Evolutionary conservation across 208 protist species (phyloP).

Genomic region (Acanthamoeba lugdunensis): DNA sequence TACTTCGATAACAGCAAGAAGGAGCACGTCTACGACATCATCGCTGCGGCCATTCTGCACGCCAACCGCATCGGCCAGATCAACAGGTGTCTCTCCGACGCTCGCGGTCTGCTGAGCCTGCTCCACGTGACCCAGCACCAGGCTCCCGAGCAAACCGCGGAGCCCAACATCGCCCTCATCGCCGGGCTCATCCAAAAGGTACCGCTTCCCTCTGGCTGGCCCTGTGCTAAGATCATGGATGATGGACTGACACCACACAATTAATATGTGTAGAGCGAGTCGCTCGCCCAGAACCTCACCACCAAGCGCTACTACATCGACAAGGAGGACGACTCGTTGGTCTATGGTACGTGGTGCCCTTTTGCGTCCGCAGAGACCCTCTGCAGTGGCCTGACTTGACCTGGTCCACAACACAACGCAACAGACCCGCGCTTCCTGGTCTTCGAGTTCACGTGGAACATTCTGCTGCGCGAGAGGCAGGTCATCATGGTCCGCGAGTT

Average conservation of each 20-base stretch:
- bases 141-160: not conserved
- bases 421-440: constrained; percentile 89
- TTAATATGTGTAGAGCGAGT: constrained; percentile 53
- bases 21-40: constrained; percentile 69
- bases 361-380: not conserved
- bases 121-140: constrained; percentile 42
- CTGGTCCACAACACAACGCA: not conserved
- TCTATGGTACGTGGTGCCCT: constrained; percentile 22
- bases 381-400: too few relatives aligned
- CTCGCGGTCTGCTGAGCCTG: constrained; percentile 45
- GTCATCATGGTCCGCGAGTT: constrained; percentile 94
- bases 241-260: not conserved
- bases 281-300: constrained; percentile 65
- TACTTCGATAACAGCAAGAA: constrained; percentile 68
- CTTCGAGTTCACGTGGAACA: constrained; percentile 94
- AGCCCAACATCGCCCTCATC: constrained; percentile 52
- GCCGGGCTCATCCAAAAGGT: constrained; percentile 75
- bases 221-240: not conserved
- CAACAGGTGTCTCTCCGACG: constrained; percentile 72
- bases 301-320: constrained; percentile 71
- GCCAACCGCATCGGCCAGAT: constrained; percentile 74
- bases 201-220: not conserved
- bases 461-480: constrained; percentile 92
- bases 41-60: constrained; percentile 62
- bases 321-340: not conserved